Percentiles rank a stretch among this genome's conserved stretches.
phyloP scores from a whole-genome alignment of 2,329 filamentous ascomycete genomes.

The Cercospora canescens region DNA sequence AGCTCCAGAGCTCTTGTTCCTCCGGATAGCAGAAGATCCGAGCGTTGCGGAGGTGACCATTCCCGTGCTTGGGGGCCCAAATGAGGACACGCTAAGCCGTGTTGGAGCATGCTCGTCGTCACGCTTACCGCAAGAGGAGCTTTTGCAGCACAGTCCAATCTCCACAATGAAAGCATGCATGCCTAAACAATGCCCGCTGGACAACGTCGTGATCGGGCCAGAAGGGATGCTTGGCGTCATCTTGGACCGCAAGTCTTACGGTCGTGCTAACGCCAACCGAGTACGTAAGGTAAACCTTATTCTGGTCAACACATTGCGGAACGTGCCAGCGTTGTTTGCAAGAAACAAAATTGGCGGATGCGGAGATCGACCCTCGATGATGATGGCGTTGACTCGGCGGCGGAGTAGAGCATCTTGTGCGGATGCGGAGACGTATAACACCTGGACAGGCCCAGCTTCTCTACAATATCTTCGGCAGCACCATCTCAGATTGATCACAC shows the following conservation, averaged over 20 bases:
- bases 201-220: background rate
- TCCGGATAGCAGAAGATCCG: background rate
- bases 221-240: background rate
- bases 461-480: background rate
- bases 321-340: background rate
- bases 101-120: background rate
- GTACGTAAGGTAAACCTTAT: slow-evolving; percentile 17
- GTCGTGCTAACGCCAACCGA: background rate
- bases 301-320: background rate
- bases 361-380: background rate
- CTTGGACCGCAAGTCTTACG: background rate
- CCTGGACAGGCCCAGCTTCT: background rate
- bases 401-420: background rate
- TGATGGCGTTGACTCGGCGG: background rate
- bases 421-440: background rate
- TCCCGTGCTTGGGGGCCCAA: background rate
- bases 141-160: background rate
- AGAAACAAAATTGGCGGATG: background rate
- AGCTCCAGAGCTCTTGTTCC: background rate
- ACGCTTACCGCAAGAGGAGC: background rate
- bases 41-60: background rate
- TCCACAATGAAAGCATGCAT: background rate
- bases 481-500: background rate
- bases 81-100: background rate
- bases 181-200: background rate